A percentile compares a stretch with the other conserved stretches of the same genome.
Evolutionary conservation across 1,139 yeast species (phyloP).

Genomic region (Arxiozyma heterogenica): DNA sequence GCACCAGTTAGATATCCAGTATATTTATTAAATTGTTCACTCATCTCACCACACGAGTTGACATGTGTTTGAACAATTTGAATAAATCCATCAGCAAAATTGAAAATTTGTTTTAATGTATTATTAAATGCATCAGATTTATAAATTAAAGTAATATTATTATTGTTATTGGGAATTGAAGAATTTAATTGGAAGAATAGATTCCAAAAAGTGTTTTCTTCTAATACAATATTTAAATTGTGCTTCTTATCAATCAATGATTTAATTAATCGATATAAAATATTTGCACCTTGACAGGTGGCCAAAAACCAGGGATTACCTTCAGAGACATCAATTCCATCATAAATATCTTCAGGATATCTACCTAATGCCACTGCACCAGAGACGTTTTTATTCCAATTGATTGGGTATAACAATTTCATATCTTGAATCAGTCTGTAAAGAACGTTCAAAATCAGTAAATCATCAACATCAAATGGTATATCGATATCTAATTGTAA

Average conservation of each 20-base stretch:
- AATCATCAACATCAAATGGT: constrained; percentile 54
- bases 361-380: constrained; percentile 75
- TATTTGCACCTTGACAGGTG: constrained; percentile 63
- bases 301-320: constrained; percentile 97
- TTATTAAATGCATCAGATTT: constrained; percentile 41
- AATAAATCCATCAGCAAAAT: constrained; percentile 69
- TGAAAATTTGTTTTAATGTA: constrained; percentile 40
- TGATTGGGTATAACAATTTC: constrained; percentile 68
- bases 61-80: constrained; percentile 65
- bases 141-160: constrained; percentile 18
- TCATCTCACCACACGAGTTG: constrained; percentile 64
- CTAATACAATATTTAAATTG: constrained; percentile 29
- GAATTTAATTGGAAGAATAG: constrained; percentile 12
- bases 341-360: constrained; percentile 88
- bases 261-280: constrained; percentile 34
- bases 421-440: constrained; percentile 53
- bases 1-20: constrained; percentile 90
- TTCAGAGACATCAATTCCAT: constrained; percentile 62
- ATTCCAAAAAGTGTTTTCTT: constrained; percentile 23
- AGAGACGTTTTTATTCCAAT: constrained; percentile 37
- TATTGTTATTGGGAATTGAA: not conserved
- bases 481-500: constrained; percentile 25
- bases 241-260: constrained; percentile 29
- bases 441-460: constrained; percentile 49
- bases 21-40: constrained; percentile 79